These are phyloP conservation scores for Leptographium radiaticola DNA, from an alignment of 2,329 filamentous ascomycete genomes.

Conservation along the genomic window DNA sequence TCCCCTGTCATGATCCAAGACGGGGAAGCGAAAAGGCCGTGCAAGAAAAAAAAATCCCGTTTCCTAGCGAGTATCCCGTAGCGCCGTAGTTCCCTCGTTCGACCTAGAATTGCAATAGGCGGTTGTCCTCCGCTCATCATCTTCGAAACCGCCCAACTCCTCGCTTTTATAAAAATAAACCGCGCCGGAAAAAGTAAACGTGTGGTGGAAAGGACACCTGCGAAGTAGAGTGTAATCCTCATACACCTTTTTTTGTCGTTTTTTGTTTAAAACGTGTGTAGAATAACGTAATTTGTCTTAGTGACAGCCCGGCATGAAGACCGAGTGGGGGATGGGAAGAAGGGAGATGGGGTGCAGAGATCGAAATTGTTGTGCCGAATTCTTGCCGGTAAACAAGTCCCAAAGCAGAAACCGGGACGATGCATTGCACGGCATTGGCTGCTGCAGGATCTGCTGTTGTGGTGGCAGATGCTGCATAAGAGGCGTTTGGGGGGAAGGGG, in stretches of 20 bases:
- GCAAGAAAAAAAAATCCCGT: no score
- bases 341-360: conserved; percentile 26
- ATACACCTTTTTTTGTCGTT: background rate
- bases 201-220: background rate
- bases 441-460: background rate
- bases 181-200: background rate
- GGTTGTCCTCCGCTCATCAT: background rate
- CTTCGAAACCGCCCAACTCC: conserved; percentile 6
- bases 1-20: no score
- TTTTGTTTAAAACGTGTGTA: background rate
- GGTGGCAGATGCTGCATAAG: background rate
- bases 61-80: background rate
- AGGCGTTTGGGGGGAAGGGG: conserved; percentile 21
- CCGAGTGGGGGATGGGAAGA: conserved; percentile 36
- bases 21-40: no score
- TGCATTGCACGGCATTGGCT: background rate
- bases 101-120: background rate
- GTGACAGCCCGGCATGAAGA: conserved; percentile 21
- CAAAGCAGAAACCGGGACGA: conserved; percentile 28
- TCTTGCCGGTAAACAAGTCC: conserved; percentile 10
- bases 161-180: conserved; percentile 1
- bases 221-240: background rate
- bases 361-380: conserved; percentile 28
- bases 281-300: background rate
- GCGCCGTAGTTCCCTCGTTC: background rate